Evolutionary conservation across 305 asterid genomes (phyloP).

Genomic region (Solanum aculeatissimum): DNA sequence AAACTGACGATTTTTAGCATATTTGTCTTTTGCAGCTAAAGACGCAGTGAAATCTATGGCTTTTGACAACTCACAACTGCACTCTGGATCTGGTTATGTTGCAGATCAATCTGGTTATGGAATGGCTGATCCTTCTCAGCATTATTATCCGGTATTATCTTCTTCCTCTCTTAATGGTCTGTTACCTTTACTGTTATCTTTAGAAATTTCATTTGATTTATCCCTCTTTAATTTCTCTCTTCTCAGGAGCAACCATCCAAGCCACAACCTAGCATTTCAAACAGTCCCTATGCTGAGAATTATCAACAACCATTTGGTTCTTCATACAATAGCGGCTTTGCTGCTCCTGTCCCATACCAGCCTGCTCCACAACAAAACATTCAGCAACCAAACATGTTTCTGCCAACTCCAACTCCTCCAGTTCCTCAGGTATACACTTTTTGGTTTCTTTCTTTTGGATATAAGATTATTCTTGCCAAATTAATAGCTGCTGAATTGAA

Average conservation of each 20-base stretch:
- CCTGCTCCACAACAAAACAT: constrained; percentile 39
- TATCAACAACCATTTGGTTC: constrained; percentile 47
- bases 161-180: background rate
- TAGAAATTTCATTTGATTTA: background rate
- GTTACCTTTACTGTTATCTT: background rate
- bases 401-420: constrained; percentile 65
- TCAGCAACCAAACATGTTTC: constrained; percentile 55
- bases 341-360: constrained; percentile 45
- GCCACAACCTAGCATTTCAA: constrained; percentile 28
- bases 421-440: constrained; percentile 37
- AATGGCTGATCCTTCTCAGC: constrained; percentile 47
- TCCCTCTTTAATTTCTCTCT: background rate
- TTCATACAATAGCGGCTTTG: constrained; percentile 35
- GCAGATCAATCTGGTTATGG: constrained; percentile 47
- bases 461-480: background rate
- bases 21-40: constrained; percentile 37
- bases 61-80: constrained; percentile 36
- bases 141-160: constrained; percentile 51
- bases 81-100: constrained; percentile 34
- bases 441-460: background rate
- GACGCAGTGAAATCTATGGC: constrained; percentile 35
- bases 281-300: constrained; percentile 48
- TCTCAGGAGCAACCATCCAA: constrained; percentile 52
- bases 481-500: background rate
- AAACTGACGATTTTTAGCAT: background rate